These are phyloP conservation scores for Colletotrichum sojae DNA, from an alignment of 2,329 filamentous ascomycete genomes.

Conservation along the genomic window DNA sequence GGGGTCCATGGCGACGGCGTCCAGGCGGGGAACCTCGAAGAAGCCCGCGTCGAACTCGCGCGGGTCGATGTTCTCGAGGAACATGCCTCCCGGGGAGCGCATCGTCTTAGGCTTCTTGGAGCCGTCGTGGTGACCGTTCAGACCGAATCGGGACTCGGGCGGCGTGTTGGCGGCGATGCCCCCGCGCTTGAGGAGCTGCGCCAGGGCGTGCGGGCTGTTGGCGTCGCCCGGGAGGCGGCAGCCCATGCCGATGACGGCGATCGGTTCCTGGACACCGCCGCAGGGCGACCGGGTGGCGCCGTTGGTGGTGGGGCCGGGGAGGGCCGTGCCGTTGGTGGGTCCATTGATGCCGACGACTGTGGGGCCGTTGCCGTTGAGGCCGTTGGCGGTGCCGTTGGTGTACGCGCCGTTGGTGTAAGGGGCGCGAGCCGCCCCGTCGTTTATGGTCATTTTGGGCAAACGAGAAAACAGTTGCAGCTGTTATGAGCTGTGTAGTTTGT, in stretches of 20 bases:
- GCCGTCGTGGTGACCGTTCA: constrained; percentile 53
- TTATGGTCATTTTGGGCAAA: too few species aligned
- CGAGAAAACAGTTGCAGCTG: too few species aligned
- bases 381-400: too few species aligned
- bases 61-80: constrained; percentile 43
- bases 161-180: constrained; percentile 49
- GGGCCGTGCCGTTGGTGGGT: too few species aligned
- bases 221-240: constrained; percentile 58
- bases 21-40: constrained; percentile 59
- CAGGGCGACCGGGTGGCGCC: too few species aligned
- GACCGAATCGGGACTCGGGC: constrained; percentile 50
- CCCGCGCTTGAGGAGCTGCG: constrained; percentile 52
- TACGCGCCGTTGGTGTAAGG: too few species aligned
- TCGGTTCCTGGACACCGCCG: constrained; percentile 34
- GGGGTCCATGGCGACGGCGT: constrained; percentile 67
- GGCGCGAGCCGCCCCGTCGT: too few species aligned
- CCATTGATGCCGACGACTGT: too few species aligned
- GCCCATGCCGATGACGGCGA: constrained; percentile 59
- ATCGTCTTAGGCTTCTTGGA: constrained; percentile 53
- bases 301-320: too few species aligned
- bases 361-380: too few species aligned
- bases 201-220: constrained; percentile 54
- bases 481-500: too few species aligned
- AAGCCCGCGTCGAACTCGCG: constrained; percentile 51
- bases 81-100: constrained; percentile 54